A percentile compares a stretch with the other conserved stretches of the same genome.
These are phyloP conservation scores for Hanseniaspora guilliermondii DNA, from an alignment of 805 yeast genomes.

Conservation along the genomic window DNA sequence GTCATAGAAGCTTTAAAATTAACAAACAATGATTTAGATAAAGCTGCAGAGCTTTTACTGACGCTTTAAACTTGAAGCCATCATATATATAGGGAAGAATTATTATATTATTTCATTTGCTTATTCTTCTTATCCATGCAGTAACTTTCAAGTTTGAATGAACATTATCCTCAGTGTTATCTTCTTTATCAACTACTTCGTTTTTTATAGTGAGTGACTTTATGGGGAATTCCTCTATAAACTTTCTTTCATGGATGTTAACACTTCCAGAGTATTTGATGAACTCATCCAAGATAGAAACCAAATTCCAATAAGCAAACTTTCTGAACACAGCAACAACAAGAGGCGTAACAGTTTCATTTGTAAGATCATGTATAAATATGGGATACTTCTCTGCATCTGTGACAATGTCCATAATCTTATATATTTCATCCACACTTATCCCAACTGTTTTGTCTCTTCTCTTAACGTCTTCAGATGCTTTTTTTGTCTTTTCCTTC, in stretches of 20 bases:
- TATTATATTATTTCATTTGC: background rate
- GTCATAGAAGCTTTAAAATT: constrained; percentile 6
- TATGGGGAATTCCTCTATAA: constrained; percentile 68
- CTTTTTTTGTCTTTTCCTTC: constrained; percentile 1
- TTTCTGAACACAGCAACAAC: constrained; percentile 78
- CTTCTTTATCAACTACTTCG: constrained; percentile 33
- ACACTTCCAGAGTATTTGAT: constrained; percentile 62
- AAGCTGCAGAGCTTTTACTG: constrained; percentile 6
- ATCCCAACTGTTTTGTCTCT: constrained; percentile 77
- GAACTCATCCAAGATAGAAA: constrained; percentile 78
- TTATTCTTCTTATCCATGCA: constrained; percentile 12
- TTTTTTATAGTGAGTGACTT: constrained; percentile 32
- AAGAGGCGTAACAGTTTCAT: constrained; percentile 75
- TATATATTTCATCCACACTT: constrained; percentile 47
- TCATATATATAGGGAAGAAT: background rate
- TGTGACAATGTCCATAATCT: constrained; percentile 49
- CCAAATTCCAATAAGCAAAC: constrained; percentile 75
- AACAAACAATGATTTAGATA: constrained; percentile 9
- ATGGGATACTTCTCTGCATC: constrained; percentile 53
- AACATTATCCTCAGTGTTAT: constrained; percentile 22
- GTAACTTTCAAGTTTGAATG: background rate
- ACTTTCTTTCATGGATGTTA: constrained; percentile 69
- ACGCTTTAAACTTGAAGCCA: background rate
- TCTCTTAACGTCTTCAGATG: constrained; percentile 44
- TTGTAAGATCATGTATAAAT: constrained; percentile 78